These are phyloP conservation scores for Bidens hawaiensis DNA, from an alignment of 140 eudicot genomes.

Conservation along the genomic window DNA sequence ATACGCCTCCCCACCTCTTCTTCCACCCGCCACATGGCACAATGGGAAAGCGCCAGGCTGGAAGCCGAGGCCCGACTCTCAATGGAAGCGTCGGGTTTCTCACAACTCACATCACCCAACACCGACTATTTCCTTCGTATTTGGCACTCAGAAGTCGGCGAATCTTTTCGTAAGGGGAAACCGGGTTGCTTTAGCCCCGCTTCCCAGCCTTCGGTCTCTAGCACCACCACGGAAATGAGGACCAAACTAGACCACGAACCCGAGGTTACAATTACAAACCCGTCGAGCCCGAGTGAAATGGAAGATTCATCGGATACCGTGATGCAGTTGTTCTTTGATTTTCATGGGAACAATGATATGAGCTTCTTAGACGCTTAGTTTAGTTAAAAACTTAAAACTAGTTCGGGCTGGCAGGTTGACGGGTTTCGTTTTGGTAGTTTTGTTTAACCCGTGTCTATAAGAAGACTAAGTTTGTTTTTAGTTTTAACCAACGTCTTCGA, in stretches of 20 bases:
- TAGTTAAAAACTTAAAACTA: constrained; percentile 8
- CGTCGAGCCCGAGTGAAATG: constrained; percentile 52
- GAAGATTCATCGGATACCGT: constrained; percentile 70
- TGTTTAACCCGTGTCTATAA: constrained; percentile 13
- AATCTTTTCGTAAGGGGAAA: constrained; percentile 50
- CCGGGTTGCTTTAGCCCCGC: constrained; percentile 39
- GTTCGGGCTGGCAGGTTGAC: neutral
- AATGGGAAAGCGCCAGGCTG: constrained; percentile 94
- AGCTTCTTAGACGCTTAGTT: constrained; percentile 62
- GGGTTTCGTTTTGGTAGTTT: constrained; percentile 13
- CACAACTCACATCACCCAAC: constrained; percentile 8
- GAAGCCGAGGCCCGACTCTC: constrained; percentile 95
- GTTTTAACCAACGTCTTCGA: constrained; percentile 10
- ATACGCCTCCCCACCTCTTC: constrained; percentile 47
- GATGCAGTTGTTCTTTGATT: constrained; percentile 62
- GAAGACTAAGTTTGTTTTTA: constrained; percentile 19
- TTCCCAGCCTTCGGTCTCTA: constrained; percentile 64
- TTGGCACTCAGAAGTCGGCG: constrained; percentile 92
- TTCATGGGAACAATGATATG: constrained; percentile 67
- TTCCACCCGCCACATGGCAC: constrained; percentile 93
- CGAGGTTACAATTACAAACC: too few species aligned
- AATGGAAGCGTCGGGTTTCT: constrained; percentile 36
- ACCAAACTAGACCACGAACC: constrained; percentile 17
- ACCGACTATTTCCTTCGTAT: constrained; percentile 64
- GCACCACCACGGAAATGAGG: constrained; percentile 30